Base-by-base conservation (phyloP, 768 basidiomycete genomes). In the Lactarius akahatsu region DNA sequence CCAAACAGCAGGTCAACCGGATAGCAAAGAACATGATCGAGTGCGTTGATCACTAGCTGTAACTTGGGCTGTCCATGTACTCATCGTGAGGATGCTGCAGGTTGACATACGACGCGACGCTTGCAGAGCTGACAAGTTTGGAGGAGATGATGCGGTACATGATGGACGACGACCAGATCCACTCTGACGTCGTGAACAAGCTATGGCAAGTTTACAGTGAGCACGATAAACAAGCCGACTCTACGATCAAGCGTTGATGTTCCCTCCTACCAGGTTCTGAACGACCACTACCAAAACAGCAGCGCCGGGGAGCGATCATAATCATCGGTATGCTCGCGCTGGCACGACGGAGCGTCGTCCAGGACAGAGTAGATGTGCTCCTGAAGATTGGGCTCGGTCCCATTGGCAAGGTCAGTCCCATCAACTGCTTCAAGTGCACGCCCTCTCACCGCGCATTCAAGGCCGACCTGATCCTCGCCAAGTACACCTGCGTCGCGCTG, bases 21-120 rank as follows among this genome's bases (percentile, higher is more conserved):
- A 97, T 99, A 52, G 86, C 96, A 7, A 96, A 94, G 80, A 97
- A 98, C 74, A 91, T 99, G 86, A 92, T 99, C 57, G 92, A 97
- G 97, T 97, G 63, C 38, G 87, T 77, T 38, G 4, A 16, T 32
- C 45, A 23, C n/a, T 47, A 16, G 58, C 34, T 36, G 47, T 32
- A 18, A 50, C 50, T 32, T 1, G 62, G 20, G 4, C 7, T 9
- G 8, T 50, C 20, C 28, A 55, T 47, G 13, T 40, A 38, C 54
- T 68, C 38, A 61, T 50, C 8, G 20, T 45, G 13, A 5, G 63
- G 32, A 65, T 36, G 55, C 40, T 54, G 47, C 66, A 98, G 96
- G 75, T 81, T 90, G 50, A 98, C 97, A 0, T 96, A 94, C 73
- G 86, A 90, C 18, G 92, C 96, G 1, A 96, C 94, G 0, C 81